Evolutionary conservation across 257 asterid genomes (phyloP).

Genomic region (Henckelia pumila): DNA sequence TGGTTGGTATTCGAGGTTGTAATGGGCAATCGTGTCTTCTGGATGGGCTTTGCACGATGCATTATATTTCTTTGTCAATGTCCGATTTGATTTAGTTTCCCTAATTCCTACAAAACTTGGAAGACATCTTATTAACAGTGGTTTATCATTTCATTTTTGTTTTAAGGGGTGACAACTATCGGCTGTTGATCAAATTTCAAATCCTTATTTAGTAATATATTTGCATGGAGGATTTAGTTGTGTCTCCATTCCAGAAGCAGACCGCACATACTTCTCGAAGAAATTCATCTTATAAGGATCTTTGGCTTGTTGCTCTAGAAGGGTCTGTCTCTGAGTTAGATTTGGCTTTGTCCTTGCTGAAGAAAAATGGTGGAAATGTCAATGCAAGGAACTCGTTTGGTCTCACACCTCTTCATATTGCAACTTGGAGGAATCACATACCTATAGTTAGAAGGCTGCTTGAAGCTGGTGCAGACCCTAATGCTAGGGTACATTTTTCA

Average conservation of each 20-base stretch:
- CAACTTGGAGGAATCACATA: conserved; percentile 90
- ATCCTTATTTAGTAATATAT: conserved; percentile 11
- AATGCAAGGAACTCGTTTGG: conserved; percentile 77
- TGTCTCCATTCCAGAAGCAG: conserved; percentile 56
- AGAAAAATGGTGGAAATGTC: conserved; percentile 78
- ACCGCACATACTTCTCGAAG: conserved; percentile 43
- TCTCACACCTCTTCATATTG: conserved; percentile 84
- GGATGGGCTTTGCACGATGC: conserved; percentile 18
- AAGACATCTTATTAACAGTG: conserved; percentile 5
- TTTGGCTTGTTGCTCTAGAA: conserved; percentile 66
- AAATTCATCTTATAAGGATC: conserved; percentile 51
- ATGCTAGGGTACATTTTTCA: conserved; percentile 78
- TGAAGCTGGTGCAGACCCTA: conserved; percentile 98
- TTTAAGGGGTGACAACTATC: conserved; percentile 4
- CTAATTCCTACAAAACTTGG: conserved; percentile 16
- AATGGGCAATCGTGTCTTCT: conserved; percentile 26
- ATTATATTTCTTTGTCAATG: conserved; percentile 19
- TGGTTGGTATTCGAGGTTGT: conserved; percentile 28
- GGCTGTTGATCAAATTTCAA: conserved; percentile 18
- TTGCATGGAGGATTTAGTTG: conserved; percentile 54
- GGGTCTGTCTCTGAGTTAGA: conserved; percentile 78
- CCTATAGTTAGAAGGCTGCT: conserved; percentile 86
- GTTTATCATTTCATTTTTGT: conserved; percentile 16
- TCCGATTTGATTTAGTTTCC: conserved; percentile 16
- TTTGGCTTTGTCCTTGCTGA: conserved; percentile 55